A percentile compares a stretch with the other conserved stretches of the same genome.
phyloP scores from a whole-genome alignment of 768 basidiomycete genomes.

The Dacryopinax primogenitus region DNA sequence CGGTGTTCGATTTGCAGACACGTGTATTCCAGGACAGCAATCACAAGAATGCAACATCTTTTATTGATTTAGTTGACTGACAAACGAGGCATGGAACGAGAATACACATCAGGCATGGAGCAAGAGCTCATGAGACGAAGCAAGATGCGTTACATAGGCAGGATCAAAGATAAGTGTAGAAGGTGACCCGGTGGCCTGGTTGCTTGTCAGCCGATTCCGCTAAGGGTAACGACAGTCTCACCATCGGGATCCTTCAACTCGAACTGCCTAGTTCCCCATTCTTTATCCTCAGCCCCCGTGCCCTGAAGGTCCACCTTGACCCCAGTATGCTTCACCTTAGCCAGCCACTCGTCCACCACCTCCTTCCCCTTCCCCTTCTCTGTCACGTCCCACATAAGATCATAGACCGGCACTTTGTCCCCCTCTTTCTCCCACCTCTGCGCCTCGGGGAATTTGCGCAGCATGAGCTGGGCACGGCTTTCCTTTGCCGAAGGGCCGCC shows the following conservation, averaged over 20 bases:
- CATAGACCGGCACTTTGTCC: neutral
- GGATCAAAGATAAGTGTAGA: neutral
- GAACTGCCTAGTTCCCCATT: conserved; percentile 2
- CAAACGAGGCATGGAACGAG: neutral
- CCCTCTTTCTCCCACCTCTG: neutral
- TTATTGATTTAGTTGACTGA: neutral
- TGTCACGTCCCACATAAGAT: neutral
- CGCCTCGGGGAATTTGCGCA: neutral
- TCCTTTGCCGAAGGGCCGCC: conserved; percentile 4
- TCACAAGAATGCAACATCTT: neutral
- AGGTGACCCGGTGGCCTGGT: conserved; percentile 6
- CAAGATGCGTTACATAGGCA: neutral
- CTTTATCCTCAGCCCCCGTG: neutral
- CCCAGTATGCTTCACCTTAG: neutral
- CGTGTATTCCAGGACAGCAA: conserved; percentile 4
- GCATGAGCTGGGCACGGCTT: conserved; percentile 1
- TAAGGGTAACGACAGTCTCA: neutral
- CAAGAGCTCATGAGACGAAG: no score
- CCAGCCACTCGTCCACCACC: neutral
- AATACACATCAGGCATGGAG: no score
- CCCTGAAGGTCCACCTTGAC: neutral
- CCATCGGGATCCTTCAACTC: conserved; percentile 1
- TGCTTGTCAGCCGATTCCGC: neutral
- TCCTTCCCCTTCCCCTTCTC: conserved; percentile 6
- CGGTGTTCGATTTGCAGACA: neutral